Evolutionary conservation across 345 rosid species (phyloP).

Genomic region (rapeseed (Brassica napus)): DNA sequence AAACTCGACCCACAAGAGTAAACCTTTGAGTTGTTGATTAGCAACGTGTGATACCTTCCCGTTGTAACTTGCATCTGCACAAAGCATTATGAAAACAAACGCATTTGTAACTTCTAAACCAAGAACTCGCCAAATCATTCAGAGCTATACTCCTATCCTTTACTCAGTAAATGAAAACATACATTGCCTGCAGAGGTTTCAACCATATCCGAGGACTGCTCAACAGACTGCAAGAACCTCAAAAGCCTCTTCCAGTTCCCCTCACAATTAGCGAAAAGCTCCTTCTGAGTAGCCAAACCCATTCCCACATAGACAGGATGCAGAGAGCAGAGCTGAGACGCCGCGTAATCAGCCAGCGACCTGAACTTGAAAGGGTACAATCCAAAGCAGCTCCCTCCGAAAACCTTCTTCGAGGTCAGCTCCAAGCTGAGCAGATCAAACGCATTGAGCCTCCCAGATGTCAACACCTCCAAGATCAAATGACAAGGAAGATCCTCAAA

Average conservation of each 20-base stretch:
- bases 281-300: constrained; percentile 53
- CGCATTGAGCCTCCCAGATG: constrained; percentile 64
- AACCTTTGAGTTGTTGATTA: constrained; percentile 79
- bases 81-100: constrained; percentile 22
- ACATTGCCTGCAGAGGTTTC: constrained; percentile 92
- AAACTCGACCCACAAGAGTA: constrained; percentile 92
- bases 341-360: constrained; percentile 81
- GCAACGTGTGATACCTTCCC: constrained; percentile 85
- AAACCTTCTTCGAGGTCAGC: constrained; percentile 72
- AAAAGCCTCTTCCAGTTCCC: constrained; percentile 87
- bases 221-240: constrained; percentile 87
- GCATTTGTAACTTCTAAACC: constrained; percentile 12
- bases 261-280: constrained; percentile 70
- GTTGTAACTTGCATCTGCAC: constrained; percentile 94
- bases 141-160: background rate
- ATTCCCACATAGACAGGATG: constrained; percentile 58
- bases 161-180: constrained; percentile 29
- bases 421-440: constrained; percentile 70
- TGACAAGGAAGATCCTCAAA: constrained; percentile 87
- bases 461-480: constrained; percentile 84
- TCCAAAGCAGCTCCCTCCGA: constrained; percentile 67
- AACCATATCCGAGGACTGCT: constrained; percentile 71
- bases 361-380: constrained; percentile 68
- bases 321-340: constrained; percentile 64
- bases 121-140: background rate